Evolutionary conservation across 352 stramenopile genomes (phyloP).

Genomic region (Phytophthora vignae): DNA sequence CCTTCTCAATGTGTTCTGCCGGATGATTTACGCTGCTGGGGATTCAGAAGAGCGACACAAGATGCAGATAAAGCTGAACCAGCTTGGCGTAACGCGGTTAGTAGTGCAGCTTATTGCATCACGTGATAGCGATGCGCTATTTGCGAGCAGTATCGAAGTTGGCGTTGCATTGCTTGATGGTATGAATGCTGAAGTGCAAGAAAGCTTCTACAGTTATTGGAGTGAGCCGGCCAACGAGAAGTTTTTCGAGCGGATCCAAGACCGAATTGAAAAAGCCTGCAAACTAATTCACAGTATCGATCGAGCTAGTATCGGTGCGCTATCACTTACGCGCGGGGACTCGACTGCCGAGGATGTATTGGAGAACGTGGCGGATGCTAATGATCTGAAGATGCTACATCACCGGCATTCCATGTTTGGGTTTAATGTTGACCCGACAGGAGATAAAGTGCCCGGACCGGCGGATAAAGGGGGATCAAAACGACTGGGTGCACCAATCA

Average conservation of each 20-base stretch:
- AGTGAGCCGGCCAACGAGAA: constrained; percentile 33
- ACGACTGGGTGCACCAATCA: constrained; percentile 36
- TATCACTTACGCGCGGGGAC: neutral
- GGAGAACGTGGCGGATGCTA: constrained; percentile 4
- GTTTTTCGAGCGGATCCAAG: constrained; percentile 65
- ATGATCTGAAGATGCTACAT: constrained; percentile 17
- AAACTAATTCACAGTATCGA: constrained; percentile 51
- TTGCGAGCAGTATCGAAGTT: constrained; percentile 66
- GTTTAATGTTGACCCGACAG: constrained; percentile 11
- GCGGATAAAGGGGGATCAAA: constrained; percentile 27
- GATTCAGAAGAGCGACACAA: constrained; percentile 53
- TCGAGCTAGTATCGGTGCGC: constrained; percentile 23
- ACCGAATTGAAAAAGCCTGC: constrained; percentile 57
- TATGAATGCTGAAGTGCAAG: constrained; percentile 83
- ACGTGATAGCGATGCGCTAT: constrained; percentile 62
- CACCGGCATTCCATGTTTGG: constrained; percentile 33
- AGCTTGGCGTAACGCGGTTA: constrained; percentile 67
- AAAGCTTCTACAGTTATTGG: constrained; percentile 69
- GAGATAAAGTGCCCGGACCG: neutral
- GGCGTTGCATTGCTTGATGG: constrained; percentile 74
- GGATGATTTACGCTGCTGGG: constrained; percentile 76
- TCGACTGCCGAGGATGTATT: constrained; percentile 4
- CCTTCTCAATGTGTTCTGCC: constrained; percentile 73
- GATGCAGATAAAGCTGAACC: constrained; percentile 78
- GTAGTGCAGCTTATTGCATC: constrained; percentile 69